Evolutionary conservation across 441 rosid species (phyloP).

Genomic region (Codiaeum variegatum): DNA sequence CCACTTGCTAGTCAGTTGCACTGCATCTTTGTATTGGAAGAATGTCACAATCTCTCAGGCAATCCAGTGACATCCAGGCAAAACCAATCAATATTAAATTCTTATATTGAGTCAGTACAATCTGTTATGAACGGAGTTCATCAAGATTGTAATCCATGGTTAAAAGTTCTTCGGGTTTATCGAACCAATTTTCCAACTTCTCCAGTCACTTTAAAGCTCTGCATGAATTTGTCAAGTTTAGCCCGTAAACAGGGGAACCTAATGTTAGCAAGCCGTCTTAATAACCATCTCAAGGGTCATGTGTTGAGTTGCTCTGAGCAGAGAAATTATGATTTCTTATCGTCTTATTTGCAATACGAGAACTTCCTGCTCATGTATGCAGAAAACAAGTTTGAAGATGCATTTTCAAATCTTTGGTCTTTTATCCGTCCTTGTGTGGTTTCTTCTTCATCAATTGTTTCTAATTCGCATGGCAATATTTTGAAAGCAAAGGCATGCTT

Average conservation of each 20-base stretch:
- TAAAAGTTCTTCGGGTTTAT: conserved; percentile 79
- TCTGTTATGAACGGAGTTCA: conserved; percentile 47
- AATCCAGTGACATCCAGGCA: conserved; percentile 41
- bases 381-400: conserved; percentile 73
- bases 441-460: conserved; percentile 44
- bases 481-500: conserved; percentile 94
- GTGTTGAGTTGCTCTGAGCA: conserved; percentile 55
- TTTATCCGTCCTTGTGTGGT: conserved; percentile 62
- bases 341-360: conserved; percentile 73
- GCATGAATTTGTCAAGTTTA: conserved; percentile 69
- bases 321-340: conserved; percentile 42
- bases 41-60: conserved; percentile 42
- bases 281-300: conserved; percentile 52
- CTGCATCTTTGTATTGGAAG: conserved; percentile 84
- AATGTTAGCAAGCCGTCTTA: conserved; percentile 65
- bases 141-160: conserved; percentile 92
- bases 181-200: conserved; percentile 64
- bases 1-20: conserved; percentile 79
- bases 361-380: conserved; percentile 64
- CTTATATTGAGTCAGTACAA: conserved; percentile 60
- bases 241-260: conserved; percentile 86
- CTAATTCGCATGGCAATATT: conserved; percentile 52
- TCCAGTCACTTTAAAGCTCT: conserved; percentile 70
- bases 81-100: conserved; percentile 46
- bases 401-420: conserved; percentile 82